Conservation (phyloP, 1,284 basidiomycete genomes). For the Cystobasidium pallidum region DNA sequence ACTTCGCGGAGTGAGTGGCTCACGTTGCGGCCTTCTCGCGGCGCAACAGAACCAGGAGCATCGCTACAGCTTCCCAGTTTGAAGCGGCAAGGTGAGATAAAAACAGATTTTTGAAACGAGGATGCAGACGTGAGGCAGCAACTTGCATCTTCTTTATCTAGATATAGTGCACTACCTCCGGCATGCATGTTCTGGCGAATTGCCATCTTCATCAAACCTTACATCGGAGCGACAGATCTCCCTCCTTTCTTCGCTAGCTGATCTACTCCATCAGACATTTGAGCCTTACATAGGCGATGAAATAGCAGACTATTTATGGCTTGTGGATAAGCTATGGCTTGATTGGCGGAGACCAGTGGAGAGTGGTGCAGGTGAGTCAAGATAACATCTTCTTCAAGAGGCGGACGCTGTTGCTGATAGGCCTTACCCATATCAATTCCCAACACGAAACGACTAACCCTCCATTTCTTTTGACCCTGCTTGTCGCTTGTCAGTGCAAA, state of each 20-base stretch:
- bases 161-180: constrained; percentile 5
- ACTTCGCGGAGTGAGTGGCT: constrained; percentile 35
- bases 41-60: constrained; percentile 38
- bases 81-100: constrained; percentile 34
- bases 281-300: constrained; percentile 36
- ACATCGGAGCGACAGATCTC: constrained; percentile 13
- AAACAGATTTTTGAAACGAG: too few relatives aligned
- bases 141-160: too few relatives aligned
- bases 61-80: constrained; percentile 23
- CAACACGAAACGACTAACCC: neutral
- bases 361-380: constrained; percentile 19
- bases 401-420: too few relatives aligned
- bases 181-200: neutral
- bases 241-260: constrained; percentile 21
- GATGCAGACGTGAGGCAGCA: too few relatives aligned
- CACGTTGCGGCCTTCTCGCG: constrained; percentile 13
- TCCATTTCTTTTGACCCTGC: neutral
- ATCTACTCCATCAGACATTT: constrained; percentile 36
- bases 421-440: too few relatives aligned
- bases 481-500: neutral
- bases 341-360: constrained; percentile 24
- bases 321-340: constrained; percentile 38
- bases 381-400: too few relatives aligned
- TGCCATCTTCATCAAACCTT: constrained; percentile 15
- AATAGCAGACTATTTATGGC: constrained; percentile 33